These are phyloP conservation scores for Colletotrichum orbiculare DNA, from an alignment of 2,329 filamentous ascomycete species.

Conservation along the genomic window DNA sequence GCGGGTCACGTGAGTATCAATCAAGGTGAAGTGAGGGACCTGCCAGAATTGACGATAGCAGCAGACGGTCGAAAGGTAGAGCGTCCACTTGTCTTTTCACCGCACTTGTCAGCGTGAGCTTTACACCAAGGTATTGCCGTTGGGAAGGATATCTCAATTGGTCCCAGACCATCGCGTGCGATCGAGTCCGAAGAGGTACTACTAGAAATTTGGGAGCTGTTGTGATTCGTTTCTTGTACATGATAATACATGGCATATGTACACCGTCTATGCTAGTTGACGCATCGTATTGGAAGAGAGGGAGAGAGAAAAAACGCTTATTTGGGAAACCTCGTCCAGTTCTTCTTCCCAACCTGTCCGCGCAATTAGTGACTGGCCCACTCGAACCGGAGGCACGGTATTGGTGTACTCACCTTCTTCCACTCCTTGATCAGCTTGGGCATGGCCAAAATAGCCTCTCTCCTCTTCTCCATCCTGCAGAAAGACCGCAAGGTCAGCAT, in stretches of 20 bases:
- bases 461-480: constrained; percentile 82
- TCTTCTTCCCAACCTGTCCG: constrained; percentile 62
- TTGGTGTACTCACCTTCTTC: constrained; percentile 79
- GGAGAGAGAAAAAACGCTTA: constrained; percentile 46
- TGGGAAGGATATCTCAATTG: no score
- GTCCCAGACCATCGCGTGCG: no score
- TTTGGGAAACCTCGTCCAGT: constrained; percentile 69
- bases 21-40: background rate
- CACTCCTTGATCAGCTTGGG: constrained; percentile 89
- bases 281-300: constrained; percentile 10
- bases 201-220: constrained; percentile 12
- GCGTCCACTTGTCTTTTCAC: no score
- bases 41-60: background rate
- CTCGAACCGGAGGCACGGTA: background rate
- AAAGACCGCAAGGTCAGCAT: constrained; percentile 38
- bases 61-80: no score
- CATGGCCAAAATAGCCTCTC: constrained; percentile 95
- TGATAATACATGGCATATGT: constrained; percentile 38
- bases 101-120: no score
- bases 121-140: no score
- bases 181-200: background rate
- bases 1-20: constrained; percentile 31
- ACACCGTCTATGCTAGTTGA: constrained; percentile 27
- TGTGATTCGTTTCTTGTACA: constrained; percentile 36
- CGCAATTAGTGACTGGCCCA: constrained; percentile 49